Conservation (phyloP, 768 basidiomycete genomes). For the Lenzites betulinus region DNA sequence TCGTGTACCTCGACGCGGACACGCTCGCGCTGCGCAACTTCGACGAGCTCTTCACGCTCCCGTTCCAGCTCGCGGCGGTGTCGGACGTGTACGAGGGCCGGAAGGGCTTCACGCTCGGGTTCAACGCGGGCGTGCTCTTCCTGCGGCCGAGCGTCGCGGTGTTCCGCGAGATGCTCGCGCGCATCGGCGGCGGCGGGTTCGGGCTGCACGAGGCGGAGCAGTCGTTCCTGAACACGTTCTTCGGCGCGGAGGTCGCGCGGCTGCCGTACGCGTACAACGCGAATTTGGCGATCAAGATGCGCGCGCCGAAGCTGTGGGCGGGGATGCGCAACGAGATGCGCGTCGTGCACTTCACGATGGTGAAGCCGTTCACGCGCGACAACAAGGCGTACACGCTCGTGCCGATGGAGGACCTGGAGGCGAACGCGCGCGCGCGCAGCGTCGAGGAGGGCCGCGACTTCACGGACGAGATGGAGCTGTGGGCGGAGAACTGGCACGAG, state of each 20-base stretch:
- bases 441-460: slow-evolving; percentile 29
- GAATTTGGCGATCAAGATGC: slow-evolving; percentile 42
- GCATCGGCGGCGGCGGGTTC: slow-evolving; percentile 34
- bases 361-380: slow-evolving; percentile 31
- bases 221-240: slow-evolving; percentile 44
- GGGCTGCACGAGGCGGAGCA: slow-evolving; percentile 41
- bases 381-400: slow-evolving; percentile 23
- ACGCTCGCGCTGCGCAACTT: slow-evolving; percentile 45
- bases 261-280: slow-evolving; percentile 46
- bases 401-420: slow-evolving; percentile 27
- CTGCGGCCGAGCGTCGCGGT: slow-evolving; percentile 35
- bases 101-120: slow-evolving; percentile 38
- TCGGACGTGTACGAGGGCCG: slow-evolving; percentile 38
- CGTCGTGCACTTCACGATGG: slow-evolving; percentile 43
- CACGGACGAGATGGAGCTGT: slow-evolving; percentile 37
- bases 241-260: slow-evolving; percentile 35
- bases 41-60: slow-evolving; percentile 46
- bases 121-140: slow-evolving; percentile 44
- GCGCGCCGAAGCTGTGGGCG: slow-evolving; percentile 37
- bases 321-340: slow-evolving; percentile 35
- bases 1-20: slow-evolving; percentile 47
- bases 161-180: slow-evolving; percentile 34
- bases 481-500: slow-evolving; percentile 35
- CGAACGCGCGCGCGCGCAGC: slow-evolving; percentile 26
- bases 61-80: slow-evolving; percentile 44